Conservation (phyloP, 2,329 filamentous ascomycete genomes). For the Fusarium dimerum region DNA sequence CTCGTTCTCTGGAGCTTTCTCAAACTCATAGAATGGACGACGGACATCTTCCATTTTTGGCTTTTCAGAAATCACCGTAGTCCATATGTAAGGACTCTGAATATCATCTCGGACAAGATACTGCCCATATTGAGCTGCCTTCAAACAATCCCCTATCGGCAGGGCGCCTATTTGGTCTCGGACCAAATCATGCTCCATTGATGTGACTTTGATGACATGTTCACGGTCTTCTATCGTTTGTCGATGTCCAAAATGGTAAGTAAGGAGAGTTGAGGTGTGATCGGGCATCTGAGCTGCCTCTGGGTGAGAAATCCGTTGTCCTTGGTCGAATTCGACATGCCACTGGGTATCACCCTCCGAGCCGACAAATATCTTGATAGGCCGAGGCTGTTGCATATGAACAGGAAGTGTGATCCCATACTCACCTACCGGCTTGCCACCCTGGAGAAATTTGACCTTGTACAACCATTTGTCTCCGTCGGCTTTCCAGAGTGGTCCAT, state of each 20-base stretch:
- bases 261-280: slow-evolving; percentile 48
- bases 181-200: slow-evolving; percentile 25
- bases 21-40: slow-evolving; percentile 37
- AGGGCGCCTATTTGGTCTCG: slow-evolving; percentile 34
- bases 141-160: slow-evolving; percentile 26
- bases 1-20: slow-evolving; percentile 42
- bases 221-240: slow-evolving; percentile 40
- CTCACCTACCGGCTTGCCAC: slow-evolving; percentile 32
- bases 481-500: slow-evolving; percentile 46
- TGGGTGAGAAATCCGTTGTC: slow-evolving; percentile 16
- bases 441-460: slow-evolving; percentile 37
- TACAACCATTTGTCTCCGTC: slow-evolving; percentile 24
- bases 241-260: slow-evolving; percentile 51
- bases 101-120: slow-evolving; percentile 44
- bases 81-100: slow-evolving; percentile 43
- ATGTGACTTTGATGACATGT: slow-evolving; percentile 46
- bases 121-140: slow-evolving; percentile 18
- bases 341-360: slow-evolving; percentile 31
- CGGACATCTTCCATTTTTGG: slow-evolving; percentile 45
- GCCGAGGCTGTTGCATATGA: slow-evolving; percentile 38
- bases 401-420: slow-evolving; percentile 48
- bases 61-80: slow-evolving; percentile 43
- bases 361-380: slow-evolving; percentile 45
- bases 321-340: slow-evolving; percentile 28
- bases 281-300: slow-evolving; percentile 32